phyloP scores from a whole-genome alignment of 73 alveolate species.

The Symbiodinium pilosum region DNA sequence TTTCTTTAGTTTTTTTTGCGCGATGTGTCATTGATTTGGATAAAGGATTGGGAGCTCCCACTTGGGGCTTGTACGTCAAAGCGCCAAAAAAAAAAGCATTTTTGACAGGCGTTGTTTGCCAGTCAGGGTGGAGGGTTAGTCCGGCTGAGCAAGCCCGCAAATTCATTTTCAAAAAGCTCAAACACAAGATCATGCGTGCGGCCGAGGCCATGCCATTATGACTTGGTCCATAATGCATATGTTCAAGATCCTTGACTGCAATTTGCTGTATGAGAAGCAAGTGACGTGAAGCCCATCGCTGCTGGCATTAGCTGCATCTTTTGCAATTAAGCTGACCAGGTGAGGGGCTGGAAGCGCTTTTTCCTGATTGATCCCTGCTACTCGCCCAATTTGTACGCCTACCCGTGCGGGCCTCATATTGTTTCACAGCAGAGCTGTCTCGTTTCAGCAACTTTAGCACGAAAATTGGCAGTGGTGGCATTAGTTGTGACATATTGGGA shows the following conservation, averaged over 20 bases:
- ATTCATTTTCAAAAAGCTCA: background rate
- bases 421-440: background rate
- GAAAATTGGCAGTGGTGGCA: too few relatives aligned
- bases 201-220: slow-evolving; percentile 22
- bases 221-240: slow-evolving; percentile 69
- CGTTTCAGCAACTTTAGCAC: too few relatives aligned
- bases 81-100: too few relatives aligned
- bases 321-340: slow-evolving; percentile 9
- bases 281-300: background rate
- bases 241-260: background rate
- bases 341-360: slow-evolving; percentile 79
- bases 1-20: too few relatives aligned
- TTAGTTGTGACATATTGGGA: too few relatives aligned
- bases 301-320: background rate
- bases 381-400: slow-evolving; percentile 30
- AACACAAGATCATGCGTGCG: background rate
- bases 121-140: too few relatives aligned
- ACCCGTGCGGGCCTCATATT: slow-evolving; percentile 10
- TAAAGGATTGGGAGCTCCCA: too few relatives aligned
- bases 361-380: slow-evolving; percentile 54
- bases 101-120: too few relatives aligned
- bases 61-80: too few relatives aligned
- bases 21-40: too few relatives aligned
- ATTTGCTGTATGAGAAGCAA: background rate
- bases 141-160: too few relatives aligned